Conservation (phyloP, 2,329 filamentous ascomycete genomes). For the Talaromyces sp. region DNA sequence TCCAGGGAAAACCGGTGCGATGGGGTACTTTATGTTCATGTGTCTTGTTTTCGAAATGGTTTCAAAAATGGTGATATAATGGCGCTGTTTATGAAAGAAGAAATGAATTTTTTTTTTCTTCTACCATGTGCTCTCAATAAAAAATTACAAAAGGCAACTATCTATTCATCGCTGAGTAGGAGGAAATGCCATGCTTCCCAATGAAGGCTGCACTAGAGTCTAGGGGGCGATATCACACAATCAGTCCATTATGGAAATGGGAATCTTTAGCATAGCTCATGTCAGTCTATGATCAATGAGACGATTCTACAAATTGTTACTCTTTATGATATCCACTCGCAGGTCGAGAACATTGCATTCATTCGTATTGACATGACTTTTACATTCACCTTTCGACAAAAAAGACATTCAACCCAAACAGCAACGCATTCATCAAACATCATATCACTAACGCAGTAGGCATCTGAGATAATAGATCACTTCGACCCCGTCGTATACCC, state of each 20-base stretch:
- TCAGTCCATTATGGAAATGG: not conserved
- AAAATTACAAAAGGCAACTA: slow-evolving; percentile 28
- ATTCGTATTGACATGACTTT: not conserved
- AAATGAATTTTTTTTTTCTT: slow-evolving; percentile 25
- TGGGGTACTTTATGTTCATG: slow-evolving; percentile 19
- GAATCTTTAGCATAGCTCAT: slow-evolving; percentile 11
- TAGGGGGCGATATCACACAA: slow-evolving; percentile 10
- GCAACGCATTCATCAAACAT: not conserved
- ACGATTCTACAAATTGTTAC: not conserved
- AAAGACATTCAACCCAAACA: not conserved
- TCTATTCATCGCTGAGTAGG: not conserved
- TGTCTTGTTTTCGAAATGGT: slow-evolving; percentile 23
- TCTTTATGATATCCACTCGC: not conserved
- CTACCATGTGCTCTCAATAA: slow-evolving; percentile 19
- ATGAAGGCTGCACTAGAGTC: slow-evolving; percentile 12
- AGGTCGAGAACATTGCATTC: not conserved
- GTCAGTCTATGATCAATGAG: slow-evolving; percentile 16
- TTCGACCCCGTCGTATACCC: slow-evolving; percentile 36
- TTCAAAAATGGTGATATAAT: slow-evolving; percentile 21
- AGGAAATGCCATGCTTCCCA: slow-evolving; percentile 1
- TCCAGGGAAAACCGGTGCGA: slow-evolving; percentile 21
- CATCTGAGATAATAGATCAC: not conserved
- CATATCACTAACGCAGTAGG: not conserved
- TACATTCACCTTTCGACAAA: not conserved
- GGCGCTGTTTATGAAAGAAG: slow-evolving; percentile 31